Percentiles rank a stretch among this genome's conserved stretches.
Evolutionary conservation across 2,329 filamentous ascomycete species (phyloP).

Genomic region (Fusarium sp.): DNA sequence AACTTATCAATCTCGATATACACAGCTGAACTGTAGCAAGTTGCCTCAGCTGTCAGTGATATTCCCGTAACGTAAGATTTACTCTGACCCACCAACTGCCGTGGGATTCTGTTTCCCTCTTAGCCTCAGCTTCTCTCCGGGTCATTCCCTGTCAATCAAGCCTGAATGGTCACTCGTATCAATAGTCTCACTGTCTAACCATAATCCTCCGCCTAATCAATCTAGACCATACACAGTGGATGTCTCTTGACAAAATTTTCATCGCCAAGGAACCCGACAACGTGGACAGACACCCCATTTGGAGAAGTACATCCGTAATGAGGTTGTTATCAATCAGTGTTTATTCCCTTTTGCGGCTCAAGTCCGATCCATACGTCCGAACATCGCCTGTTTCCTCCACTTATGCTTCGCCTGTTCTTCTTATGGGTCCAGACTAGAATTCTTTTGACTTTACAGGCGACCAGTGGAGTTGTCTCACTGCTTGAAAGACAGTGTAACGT

Average conservation of each 20-base stretch:
- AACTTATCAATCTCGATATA: not conserved
- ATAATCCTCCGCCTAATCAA: not conserved
- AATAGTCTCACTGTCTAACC: not conserved
- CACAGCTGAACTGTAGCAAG: not conserved
- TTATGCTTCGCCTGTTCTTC: not conserved
- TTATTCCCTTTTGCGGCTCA: constrained; percentile 9
- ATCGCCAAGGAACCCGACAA: constrained; percentile 21
- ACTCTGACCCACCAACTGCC: not conserved
- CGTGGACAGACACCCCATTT: constrained; percentile 11
- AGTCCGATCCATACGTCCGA: constrained; percentile 11
- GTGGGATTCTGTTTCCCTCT: not conserved
- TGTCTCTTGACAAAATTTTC: not conserved
- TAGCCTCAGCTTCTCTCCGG: not conserved
- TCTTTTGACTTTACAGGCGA: too few species aligned
- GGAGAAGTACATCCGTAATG: constrained; percentile 1
- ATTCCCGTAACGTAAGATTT: constrained; percentile 4
- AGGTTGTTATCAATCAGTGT: constrained; percentile 33
- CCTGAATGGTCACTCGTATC: not conserved
- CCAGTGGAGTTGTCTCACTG: not conserved
- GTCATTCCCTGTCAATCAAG: not conserved
- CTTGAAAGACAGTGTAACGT: not conserved
- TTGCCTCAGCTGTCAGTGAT: not conserved
- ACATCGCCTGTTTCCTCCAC: not conserved
- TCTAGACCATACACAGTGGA: constrained; percentile 19
- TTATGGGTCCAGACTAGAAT: not conserved